These are phyloP conservation scores for Lachnellula suecica DNA, from an alignment of 2,329 filamentous ascomycete genomes.

Conservation along the genomic window DNA sequence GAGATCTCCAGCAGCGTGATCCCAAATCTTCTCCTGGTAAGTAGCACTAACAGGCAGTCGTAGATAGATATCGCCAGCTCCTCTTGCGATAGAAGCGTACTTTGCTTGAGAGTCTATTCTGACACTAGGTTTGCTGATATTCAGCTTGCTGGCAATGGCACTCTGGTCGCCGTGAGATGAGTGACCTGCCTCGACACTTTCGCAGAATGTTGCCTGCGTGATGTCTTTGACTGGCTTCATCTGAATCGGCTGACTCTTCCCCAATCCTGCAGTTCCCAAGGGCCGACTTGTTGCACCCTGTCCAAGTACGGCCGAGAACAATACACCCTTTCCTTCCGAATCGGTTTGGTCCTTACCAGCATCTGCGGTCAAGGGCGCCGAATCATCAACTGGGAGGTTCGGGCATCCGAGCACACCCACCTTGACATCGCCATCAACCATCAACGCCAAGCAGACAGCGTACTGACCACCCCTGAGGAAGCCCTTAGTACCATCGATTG, in stretches of 20 bases:
- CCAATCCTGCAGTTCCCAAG: slow-evolving; percentile 56
- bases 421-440: slow-evolving; percentile 91
- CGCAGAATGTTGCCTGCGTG: slow-evolving; percentile 85
- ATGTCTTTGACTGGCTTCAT: slow-evolving; percentile 80
- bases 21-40: slow-evolving; percentile 99
- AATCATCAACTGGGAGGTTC: slow-evolving; percentile 87
- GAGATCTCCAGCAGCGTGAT: slow-evolving; percentile 92
- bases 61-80: slow-evolving; percentile 92
- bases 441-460: slow-evolving; percentile 86
- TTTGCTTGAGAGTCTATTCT: slow-evolving; percentile 98
- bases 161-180: slow-evolving; percentile 87
- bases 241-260: slow-evolving; percentile 61
- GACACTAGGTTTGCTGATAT: slow-evolving; percentile 86
- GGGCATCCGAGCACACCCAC: slow-evolving; percentile 94
- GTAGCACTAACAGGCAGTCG: slow-evolving; percentile 80
- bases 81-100: slow-evolving; percentile 91
- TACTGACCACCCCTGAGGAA: slow-evolving; percentile 97
- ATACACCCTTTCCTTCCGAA: slow-evolving; percentile 74
- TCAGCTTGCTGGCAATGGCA: slow-evolving; percentile 77
- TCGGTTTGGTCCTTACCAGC: slow-evolving; percentile 75
- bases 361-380: slow-evolving; percentile 65
- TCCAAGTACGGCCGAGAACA: slow-evolving; percentile 82
- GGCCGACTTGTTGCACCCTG: slow-evolving; percentile 80
- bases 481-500: slow-evolving; percentile 96
- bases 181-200: slow-evolving; percentile 92